phyloP scores from a whole-genome alignment of 257 asterid species.

The Thymus mandschuricus region DNA sequence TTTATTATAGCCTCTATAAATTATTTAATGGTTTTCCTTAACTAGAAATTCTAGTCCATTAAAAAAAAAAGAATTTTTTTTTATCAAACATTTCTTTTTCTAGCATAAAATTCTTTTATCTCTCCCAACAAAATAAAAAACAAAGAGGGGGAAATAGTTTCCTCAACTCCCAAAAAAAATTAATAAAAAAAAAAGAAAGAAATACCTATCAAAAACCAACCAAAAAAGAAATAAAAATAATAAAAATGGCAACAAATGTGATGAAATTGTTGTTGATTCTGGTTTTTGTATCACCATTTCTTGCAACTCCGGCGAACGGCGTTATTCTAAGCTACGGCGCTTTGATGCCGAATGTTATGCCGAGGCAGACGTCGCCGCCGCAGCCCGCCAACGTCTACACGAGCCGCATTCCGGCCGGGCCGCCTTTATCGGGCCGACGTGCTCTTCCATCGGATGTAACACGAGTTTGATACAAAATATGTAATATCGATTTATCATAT shows the following conservation, averaged over 20 bases:
- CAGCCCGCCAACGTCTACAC: conserved; percentile 31
- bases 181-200: no score
- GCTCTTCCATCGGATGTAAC: conserved; percentile 12
- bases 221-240: neutral
- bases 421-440: conserved; percentile 1
- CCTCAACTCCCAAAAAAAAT: neutral
- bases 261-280: neutral
- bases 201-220: neutral
- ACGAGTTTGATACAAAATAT: neutral
- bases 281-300: conserved; percentile 24
- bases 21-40: conserved; percentile 24
- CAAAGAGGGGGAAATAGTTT: neutral
- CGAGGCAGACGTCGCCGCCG: conserved; percentile 28
- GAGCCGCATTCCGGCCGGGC: neutral
- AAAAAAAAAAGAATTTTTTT: neutral
- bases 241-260: conserved; percentile 25
- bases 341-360: conserved; percentile 21
- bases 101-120: neutral
- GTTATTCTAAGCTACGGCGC: conserved; percentile 21
- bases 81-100: conserved; percentile 1
- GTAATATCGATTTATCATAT: neutral
- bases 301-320: conserved; percentile 14
- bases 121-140: neutral
- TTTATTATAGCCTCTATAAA: neutral
- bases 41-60: conserved; percentile 26